Evolutionary conservation across 2,329 filamentous ascomycete species (phyloP).

Genomic region (Claviceps pusilla): DNA sequence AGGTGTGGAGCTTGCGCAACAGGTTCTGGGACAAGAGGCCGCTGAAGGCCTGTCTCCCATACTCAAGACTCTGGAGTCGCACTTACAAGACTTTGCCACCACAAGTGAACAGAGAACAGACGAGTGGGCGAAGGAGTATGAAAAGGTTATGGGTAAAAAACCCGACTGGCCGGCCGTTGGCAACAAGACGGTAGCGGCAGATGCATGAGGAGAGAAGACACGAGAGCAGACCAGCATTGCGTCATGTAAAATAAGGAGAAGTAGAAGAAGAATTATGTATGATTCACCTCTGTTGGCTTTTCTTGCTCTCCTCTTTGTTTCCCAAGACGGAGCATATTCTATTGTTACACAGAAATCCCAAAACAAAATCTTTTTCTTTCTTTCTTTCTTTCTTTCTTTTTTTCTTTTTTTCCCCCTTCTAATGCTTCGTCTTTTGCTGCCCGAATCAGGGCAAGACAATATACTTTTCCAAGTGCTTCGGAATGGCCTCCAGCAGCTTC

Average conservation of each 20-base stretch:
- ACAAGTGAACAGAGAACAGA: constrained; percentile 5
- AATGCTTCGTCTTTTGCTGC: too few species aligned
- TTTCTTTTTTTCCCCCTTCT: neutral
- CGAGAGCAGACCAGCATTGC: neutral
- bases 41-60: constrained; percentile 21
- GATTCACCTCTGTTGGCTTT: constrained; percentile 7
- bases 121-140: constrained; percentile 13
- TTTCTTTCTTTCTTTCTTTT: neutral
- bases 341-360: neutral
- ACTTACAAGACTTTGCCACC: constrained; percentile 20
- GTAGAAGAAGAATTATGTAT: constrained; percentile 7
- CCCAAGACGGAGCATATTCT: neutral
- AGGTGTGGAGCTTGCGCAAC: constrained; percentile 30
- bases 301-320: neutral
- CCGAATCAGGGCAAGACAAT: constrained; percentile 62
- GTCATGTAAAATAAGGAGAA: neutral
- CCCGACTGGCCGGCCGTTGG: constrained; percentile 13
- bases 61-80: constrained; percentile 20
- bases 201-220: neutral
- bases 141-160: constrained; percentile 13
- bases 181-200: neutral
- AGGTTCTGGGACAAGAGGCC: constrained; percentile 21
- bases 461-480: constrained; percentile 77
- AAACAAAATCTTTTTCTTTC: too few species aligned
- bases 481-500: constrained; percentile 66